Percentiles rank a stretch among this genome's conserved stretches.
phyloP scores from a whole-genome alignment of 305 asterid species.

The Fraxinus baroniana region DNA sequence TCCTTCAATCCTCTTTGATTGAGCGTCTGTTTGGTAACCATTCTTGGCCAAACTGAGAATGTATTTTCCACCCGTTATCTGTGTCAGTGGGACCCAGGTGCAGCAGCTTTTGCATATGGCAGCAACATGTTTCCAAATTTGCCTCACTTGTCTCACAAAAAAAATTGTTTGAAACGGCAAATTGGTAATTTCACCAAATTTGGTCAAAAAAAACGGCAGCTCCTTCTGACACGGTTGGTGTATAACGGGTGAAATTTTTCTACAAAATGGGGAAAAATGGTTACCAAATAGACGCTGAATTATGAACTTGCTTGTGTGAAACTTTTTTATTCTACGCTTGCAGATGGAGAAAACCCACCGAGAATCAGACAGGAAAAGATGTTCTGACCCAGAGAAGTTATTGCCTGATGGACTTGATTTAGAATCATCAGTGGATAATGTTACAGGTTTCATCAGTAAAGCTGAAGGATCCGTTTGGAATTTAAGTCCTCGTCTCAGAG shows the following conservation, averaged over 20 bases:
- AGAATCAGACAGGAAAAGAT: slow-evolving; percentile 18
- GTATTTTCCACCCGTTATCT: too few relatives aligned
- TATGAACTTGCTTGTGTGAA: background rate
- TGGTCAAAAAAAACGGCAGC: too few relatives aligned
- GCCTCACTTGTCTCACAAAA: too few relatives aligned
- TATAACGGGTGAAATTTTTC: too few relatives aligned
- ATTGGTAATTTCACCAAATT: too few relatives aligned
- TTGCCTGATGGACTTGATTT: slow-evolving; percentile 18
- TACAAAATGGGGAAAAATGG: too few relatives aligned
- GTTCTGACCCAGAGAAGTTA: slow-evolving; percentile 20
- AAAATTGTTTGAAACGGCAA: too few relatives aligned
- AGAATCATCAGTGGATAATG: slow-evolving; percentile 7
- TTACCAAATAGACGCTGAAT: background rate
- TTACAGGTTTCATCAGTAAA: slow-evolving; percentile 4
- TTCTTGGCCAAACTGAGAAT: too few relatives aligned
- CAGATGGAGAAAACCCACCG: slow-evolving; percentile 25
- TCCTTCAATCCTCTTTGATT: slow-evolving; percentile 5
- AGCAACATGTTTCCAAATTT: too few relatives aligned
- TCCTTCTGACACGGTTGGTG: too few relatives aligned
- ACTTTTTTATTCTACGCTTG: slow-evolving; percentile 3
- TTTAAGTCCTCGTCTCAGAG: slow-evolving; percentile 36
- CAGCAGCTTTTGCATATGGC: too few relatives aligned
- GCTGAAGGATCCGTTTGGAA: slow-evolving; percentile 60
- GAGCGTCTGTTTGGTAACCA: background rate
- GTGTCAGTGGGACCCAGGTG: too few relatives aligned